phyloP scores from a whole-genome alignment of 345 rosid species.

The Rhizophora apiculata region DNA sequence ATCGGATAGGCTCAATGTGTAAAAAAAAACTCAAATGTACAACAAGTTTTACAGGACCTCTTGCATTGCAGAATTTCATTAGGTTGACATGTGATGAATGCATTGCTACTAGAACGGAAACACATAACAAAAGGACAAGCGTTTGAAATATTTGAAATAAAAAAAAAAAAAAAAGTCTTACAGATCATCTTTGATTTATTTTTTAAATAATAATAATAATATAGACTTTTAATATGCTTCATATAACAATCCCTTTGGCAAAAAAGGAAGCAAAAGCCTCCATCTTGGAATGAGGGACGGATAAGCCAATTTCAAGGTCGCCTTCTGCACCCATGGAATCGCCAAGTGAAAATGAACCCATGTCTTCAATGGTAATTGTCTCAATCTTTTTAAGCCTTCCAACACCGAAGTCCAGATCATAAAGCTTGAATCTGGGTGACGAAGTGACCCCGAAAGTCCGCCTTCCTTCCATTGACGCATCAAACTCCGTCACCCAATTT shows the following conservation, averaged over 20 bases:
- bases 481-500: constrained; percentile 15
- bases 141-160: no score
- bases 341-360: constrained; percentile 9
- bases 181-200: no score
- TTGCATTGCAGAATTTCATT: no score
- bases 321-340: constrained; percentile 22
- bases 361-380: constrained; percentile 12
- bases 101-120: no score
- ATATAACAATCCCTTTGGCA: background rate
- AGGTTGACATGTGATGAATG: no score
- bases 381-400: constrained; percentile 30
- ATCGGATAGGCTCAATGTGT: no score
- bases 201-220: no score
- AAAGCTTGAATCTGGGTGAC: constrained; percentile 28
- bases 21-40: no score
- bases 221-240: no score
- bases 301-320: constrained; percentile 27
- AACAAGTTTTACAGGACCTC: no score
- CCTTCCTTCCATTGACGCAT: constrained; percentile 14
- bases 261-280: background rate
- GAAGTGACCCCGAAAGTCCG: constrained; percentile 20
- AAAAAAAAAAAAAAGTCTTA: no score
- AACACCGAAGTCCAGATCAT: constrained; percentile 29
- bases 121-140: no score
- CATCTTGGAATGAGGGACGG: background rate